These are phyloP conservation scores for Camelina hispida DNA, from an alignment of 345 rosid genomes.

Conservation along the genomic window DNA sequence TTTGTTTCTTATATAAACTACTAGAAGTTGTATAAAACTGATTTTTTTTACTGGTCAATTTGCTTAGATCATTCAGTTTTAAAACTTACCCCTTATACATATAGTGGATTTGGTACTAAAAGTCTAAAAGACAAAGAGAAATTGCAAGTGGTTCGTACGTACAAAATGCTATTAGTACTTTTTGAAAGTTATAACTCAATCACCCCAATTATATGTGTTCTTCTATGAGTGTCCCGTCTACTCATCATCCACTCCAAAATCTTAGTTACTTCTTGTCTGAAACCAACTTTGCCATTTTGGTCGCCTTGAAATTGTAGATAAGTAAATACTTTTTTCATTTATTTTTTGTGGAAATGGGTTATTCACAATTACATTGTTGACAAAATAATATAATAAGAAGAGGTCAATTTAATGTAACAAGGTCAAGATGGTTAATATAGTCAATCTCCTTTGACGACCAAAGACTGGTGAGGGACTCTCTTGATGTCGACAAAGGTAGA, in stretches of 20 bases:
- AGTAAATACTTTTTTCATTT: neutral
- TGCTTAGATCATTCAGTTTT: neutral
- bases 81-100: constrained; percentile 1
- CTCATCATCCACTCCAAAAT: constrained; percentile 42
- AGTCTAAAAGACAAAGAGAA: constrained; percentile 24
- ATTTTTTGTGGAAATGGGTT: constrained; percentile 20
- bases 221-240: constrained; percentile 37
- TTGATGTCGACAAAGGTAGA: constrained; percentile 81
- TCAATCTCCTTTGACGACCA: constrained; percentile 70
- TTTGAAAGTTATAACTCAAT: constrained; percentile 37
- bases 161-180: constrained; percentile 30
- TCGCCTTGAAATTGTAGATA: constrained; percentile 9
- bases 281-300: constrained; percentile 30
- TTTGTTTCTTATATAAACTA: neutral
- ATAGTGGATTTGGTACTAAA: constrained; percentile 35
- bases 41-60: neutral
- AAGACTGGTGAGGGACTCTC: constrained; percentile 75
- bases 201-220: constrained; percentile 37
- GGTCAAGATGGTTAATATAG: constrained; percentile 10
- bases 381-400: neutral
- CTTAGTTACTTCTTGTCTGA: constrained; percentile 34
- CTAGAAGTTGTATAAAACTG: no score
- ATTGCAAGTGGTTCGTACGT: constrained; percentile 43
- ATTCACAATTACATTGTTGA: constrained; percentile 24
- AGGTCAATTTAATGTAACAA: neutral